These are phyloP conservation scores for Cyclotella cryptica DNA, from an alignment of 108 stramenopile species.

Conservation along the genomic window DNA sequence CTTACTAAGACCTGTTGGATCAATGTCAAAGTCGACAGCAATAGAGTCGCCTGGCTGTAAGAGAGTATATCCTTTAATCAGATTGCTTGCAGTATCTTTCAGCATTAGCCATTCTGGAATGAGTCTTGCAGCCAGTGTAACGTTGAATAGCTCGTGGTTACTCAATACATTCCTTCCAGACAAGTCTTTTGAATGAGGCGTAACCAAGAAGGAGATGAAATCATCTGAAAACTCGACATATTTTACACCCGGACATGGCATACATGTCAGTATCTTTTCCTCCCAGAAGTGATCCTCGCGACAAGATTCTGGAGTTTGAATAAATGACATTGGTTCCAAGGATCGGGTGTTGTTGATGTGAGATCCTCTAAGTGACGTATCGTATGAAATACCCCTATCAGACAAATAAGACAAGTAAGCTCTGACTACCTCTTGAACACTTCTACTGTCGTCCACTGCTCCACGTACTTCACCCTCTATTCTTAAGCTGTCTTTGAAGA, in stretches of 20 bases:
- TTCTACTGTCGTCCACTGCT: conserved; percentile 20
- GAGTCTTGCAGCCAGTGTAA: not conserved
- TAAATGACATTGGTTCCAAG: conserved; percentile 21
- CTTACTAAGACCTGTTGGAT: not conserved
- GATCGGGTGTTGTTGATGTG: conserved; percentile 44
- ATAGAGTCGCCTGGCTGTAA: conserved; percentile 3
- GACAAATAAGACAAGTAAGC: conserved; percentile 26
- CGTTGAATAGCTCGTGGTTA: conserved; percentile 2
- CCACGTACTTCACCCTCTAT: conserved; percentile 49
- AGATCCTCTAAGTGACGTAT: conserved; percentile 34
- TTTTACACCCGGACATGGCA: conserved; percentile 5
- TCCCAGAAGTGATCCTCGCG: conserved; percentile 35
- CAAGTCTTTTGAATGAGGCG: not conserved
- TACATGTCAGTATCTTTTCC: not conserved
- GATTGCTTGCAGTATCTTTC: not conserved
- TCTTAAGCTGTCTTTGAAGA: conserved; percentile 24
- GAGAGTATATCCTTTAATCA: not conserved
- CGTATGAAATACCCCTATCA: conserved; percentile 25
- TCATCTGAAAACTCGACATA: conserved; percentile 9
- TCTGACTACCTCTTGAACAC: conserved; percentile 46
- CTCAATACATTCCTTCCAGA: conserved; percentile 1
- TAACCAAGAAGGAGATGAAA: not conserved
- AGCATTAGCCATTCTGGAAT: not conserved
- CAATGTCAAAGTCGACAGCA: not conserved
- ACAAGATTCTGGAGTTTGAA: conserved; percentile 43